Base-by-base conservation (phyloP, 257 asterid genomes). In the Handroanthus guayacan region DNA sequence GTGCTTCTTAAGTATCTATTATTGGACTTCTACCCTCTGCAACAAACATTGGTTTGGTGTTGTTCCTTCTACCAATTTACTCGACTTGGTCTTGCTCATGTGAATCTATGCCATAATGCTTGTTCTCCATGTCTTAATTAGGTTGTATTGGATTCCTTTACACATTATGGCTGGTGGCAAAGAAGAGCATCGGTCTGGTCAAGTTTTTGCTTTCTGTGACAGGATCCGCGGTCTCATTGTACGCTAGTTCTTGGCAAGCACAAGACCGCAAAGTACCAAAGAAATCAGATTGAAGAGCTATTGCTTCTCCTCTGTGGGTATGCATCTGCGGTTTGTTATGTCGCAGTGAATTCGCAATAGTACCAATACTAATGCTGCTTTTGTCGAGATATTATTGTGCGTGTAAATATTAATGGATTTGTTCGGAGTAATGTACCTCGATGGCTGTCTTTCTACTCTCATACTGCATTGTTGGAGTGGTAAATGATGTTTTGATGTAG, bases 121-220 rank as follows among this genome's bases (percentile, higher is more conserved):
- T 50, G n/a, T 60, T 58, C 44, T 16, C 69, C 17, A 0, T 62
- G 61, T 36, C 36, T 3, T 64, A 60, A 71, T 61, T 93, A 93
- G 98, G 95, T 62, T 93, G 97, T 96, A 85, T 93, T 17, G 98
- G 95, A 8, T 86, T 93, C 83, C 87, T 91, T 71, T 88, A 84
- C 83, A 67, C 62, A 4, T 18, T 91, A 71, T 93, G 93, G 92
- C 20, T 89, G 51, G 93, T 67, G 31, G 81, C 89, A 36, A 82
- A 54, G 79, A 90, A 89, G 81, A 77, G 87, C 62, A 0, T 88
- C 11, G 60, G 79, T 51, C 76, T 93, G 61, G 97, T 90, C 9
- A 93, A 87, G 84, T 86, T 54, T 48, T 86, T 92, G 3, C 58
- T 90, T 61, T 61, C 81, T 71, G 55, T 82, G 74, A 91, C 96